phyloP scores from a whole-genome alignment of 306 rosid genomes.

The Fragaria iinumae region DNA sequence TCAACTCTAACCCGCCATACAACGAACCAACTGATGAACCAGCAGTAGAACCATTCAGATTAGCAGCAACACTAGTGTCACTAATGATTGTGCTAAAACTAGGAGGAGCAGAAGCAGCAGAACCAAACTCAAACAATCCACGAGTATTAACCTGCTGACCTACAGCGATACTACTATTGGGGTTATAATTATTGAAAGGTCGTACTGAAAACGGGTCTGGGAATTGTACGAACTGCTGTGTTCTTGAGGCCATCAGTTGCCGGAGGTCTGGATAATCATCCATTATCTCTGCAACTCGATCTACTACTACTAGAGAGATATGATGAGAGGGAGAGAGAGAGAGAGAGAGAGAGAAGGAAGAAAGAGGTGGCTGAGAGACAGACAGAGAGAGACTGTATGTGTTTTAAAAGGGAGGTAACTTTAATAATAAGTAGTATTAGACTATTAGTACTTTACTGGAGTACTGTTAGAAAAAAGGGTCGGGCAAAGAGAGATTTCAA shows the following conservation, averaged over 20 bases:
- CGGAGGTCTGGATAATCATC: constrained; percentile 50
- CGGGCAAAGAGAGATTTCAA: background rate
- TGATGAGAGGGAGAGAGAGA: background rate
- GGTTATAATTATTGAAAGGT: constrained; percentile 9
- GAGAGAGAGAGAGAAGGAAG: background rate
- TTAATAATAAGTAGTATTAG: background rate
- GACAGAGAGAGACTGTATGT: background rate
- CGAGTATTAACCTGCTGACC: background rate
- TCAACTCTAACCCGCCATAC: constrained; percentile 8
- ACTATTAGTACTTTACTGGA: background rate
- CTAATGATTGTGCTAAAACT: background rate
- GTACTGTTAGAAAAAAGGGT: constrained; percentile 6
- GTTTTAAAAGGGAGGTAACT: background rate
- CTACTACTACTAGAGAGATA: background rate
- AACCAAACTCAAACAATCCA: constrained; percentile 5
- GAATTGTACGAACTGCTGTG: constrained; percentile 13
- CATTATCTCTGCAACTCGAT: constrained; percentile 13
- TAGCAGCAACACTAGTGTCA: background rate
- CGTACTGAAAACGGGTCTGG: constrained; percentile 16
- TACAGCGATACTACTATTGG: background rate
- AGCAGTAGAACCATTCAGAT: background rate
- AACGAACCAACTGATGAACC: background rate
- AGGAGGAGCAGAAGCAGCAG: background rate
- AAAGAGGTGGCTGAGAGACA: background rate
- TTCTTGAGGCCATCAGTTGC: constrained; percentile 41